Base-by-base conservation (phyloP, 257 asterid species). In the Nicotiana attenuata region DNA sequence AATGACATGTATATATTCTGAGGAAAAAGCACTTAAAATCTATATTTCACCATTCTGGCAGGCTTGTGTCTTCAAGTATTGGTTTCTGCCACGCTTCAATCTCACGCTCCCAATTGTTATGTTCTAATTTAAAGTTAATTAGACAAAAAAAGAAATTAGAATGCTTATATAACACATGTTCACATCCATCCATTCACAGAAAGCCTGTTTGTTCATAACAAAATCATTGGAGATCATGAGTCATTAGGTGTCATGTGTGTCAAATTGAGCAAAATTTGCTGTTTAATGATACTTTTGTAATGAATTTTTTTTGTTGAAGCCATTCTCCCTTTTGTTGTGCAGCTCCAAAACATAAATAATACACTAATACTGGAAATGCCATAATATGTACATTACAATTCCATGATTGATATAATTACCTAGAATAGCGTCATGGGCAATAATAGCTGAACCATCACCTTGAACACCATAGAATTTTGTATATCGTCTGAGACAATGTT, bases 31-130 rank as follows among this genome's bases (percentile, higher is more conserved):
- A 80, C 57, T 63, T 76, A 63, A 82, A 60, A 65, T 52, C 57
- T 75, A 77, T 83, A 61, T 71, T 80, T 84, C 86, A 92, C 99
- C 99, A 96, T 86, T 93, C 97, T 75, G 99, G 99, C 88, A 92
- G 88, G 81, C 93, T 89, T 85, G 86, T 88, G 91, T 96, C 98
- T 87, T 90, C 97, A 79, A 96, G 97, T 77, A 94, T 90, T 67
- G 99, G 98, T 65, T 88, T 92, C 86, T 96, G 98, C 99, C 99
- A 96, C 53, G 89, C 94, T 81, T 94, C 99, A 28, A 94, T 91
- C 75, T 92, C 92, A 68, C 93, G 88, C 86, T 96, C 98, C 99
- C 99, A 96, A 31, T 61, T 85, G 65, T 64, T 87, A 79, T 91
- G 93, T 85, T 86, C 99, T 96, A 69, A 6, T 69, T 69, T 69